phyloP scores from a whole-genome alignment of 768 basidiomycete species.

The Naganishia vishniacii region DNA sequence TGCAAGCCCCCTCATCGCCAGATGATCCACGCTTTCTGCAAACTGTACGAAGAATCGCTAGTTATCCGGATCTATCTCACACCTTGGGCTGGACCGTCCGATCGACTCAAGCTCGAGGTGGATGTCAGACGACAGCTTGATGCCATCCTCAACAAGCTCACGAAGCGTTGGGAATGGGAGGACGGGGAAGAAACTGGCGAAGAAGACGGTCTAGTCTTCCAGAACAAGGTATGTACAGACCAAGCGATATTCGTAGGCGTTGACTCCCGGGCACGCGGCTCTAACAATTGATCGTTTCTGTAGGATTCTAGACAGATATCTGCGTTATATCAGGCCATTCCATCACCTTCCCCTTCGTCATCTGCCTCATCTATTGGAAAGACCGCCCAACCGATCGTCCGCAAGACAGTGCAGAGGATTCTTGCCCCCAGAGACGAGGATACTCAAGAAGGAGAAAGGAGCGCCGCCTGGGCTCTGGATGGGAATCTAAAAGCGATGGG shows the following conservation, averaged over 20 bases:
- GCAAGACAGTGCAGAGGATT: neutral
- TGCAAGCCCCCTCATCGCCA: neutral
- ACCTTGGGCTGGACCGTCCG: neutral
- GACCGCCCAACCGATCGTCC: neutral
- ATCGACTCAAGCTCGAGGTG: neutral
- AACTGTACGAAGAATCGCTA: neutral
- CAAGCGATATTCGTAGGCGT: neutral
- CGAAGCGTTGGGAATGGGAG: conserved; percentile 2
- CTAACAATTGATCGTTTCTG: neutral
- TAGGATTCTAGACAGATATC: conserved; percentile 16
- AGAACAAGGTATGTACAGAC: neutral
- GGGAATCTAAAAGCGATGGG: conserved; percentile 6
- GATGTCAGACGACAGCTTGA: neutral
- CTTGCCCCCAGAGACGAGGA: neutral
- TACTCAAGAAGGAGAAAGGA: too few species aligned
- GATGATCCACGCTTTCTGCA: neutral
- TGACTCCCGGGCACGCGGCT: neutral
- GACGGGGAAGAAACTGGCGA: neutral
- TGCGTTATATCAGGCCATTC: conserved; percentile 5
- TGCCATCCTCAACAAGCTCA: neutral
- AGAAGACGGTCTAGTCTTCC: neutral
- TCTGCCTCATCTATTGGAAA: neutral
- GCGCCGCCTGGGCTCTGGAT: neutral
- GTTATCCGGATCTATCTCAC: neutral
- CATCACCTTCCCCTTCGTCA: neutral